phyloP scores from a whole-genome alignment of 2,329 filamentous ascomycete species.

The Domatiomyces catenatus region DNA sequence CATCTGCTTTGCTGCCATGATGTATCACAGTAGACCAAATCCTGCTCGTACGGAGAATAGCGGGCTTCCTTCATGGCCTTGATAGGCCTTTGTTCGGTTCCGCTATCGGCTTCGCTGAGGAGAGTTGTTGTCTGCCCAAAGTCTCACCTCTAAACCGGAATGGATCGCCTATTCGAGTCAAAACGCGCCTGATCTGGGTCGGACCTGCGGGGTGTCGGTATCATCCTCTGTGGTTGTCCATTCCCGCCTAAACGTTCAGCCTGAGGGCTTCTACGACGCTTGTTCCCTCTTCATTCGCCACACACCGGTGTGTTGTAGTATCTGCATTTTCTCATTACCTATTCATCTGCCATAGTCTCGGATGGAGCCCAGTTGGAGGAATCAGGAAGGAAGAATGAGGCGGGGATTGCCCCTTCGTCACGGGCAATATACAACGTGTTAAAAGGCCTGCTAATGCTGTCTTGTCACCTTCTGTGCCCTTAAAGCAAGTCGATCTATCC shows the following conservation, averaged over 20 bases:
- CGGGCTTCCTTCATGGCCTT: background rate
- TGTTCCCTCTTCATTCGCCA: background rate
- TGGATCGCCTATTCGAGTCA: background rate
- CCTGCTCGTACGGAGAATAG: background rate
- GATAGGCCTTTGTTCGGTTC: too few species aligned
- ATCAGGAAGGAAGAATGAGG: too few species aligned
- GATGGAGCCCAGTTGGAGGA: too few species aligned
- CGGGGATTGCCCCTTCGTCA: too few species aligned
- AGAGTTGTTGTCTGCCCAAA: background rate
- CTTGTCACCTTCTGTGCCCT: too few species aligned
- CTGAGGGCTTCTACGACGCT: background rate
- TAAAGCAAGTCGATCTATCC: too few species aligned
- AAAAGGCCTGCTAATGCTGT: too few species aligned
- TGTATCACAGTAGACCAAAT: background rate
- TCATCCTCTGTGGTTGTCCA: background rate
- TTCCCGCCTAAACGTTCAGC: background rate
- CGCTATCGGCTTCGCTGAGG: background rate
- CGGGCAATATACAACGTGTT: too few species aligned
- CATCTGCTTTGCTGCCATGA: background rate
- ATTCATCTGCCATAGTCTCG: too few species aligned
- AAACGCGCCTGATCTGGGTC: background rate
- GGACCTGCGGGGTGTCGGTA: background rate
- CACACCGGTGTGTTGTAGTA: too few species aligned
- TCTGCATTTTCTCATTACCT: too few species aligned
- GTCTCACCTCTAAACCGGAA: background rate